Base-by-base conservation (phyloP, 2,329 filamentous ascomycete species). In the Pseudogymnoascus sp. region DNA sequence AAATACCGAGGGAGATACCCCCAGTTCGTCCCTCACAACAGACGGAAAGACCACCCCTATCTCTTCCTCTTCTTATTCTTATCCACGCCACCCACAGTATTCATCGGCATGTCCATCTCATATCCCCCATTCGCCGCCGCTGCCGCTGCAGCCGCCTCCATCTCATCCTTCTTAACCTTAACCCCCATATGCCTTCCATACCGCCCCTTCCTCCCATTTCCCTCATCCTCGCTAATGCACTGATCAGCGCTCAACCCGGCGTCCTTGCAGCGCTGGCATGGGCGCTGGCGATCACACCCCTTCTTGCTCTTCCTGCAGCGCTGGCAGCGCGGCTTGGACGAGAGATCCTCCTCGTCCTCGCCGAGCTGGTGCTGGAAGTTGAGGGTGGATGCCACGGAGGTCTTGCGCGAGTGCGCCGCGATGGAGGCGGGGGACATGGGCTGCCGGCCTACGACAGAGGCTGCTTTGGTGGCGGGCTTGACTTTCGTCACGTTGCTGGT, bases 241-340 rank as follows among this genome's bases (percentile, higher is more conserved):
- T 93, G 91, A 68, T 97, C 94, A 64, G 91, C 86, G 63, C 90
- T 89, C 69, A 99, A 91, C 19, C 94, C 94, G 45, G 94, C 94
- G 77, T 99, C 94, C 74, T 92, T 91, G 84, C 94, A 99, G 66
- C 94, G 86, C 62, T 92, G 91, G 72, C 94, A 99, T 29, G 94
- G 94, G 39, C 94, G 88, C 77, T 97, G 94, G 63, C 94, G 88
- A 78, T 99, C 94, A 73, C 94, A 99, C 11, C 94, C 94, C 78
- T 99, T 99, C 82, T 99, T 99, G 78, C 93, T 97, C 84, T 99
- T 99, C 71, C 94, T 89, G 81, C 94, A 99, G 63, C 94, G 89
- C 75, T 99, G 94, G 80, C 94, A 99, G 66, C 94, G 92, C 63
- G 94, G 94, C 78, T 97, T 97, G 68, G 89, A 92, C 0, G 93